Percentiles rank a stretch among this genome's conserved stretches.
Conservation (phyloP, 768 basidiomycete species). For the Harrya chromipes region DNA sequence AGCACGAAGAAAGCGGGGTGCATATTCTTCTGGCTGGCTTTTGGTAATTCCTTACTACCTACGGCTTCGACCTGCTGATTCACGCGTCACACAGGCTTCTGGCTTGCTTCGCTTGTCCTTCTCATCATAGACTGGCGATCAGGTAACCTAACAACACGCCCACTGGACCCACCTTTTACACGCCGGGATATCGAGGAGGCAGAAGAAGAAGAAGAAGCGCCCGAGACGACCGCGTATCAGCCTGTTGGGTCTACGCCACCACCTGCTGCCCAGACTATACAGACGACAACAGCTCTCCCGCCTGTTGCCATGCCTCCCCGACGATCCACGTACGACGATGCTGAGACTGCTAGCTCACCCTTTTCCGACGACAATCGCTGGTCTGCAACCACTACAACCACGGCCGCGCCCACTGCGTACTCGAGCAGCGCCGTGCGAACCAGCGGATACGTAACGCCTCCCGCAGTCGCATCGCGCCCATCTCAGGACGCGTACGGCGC, state of each 20-base stretch:
- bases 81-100: constrained; percentile 51
- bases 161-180: constrained; percentile 75
- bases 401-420: constrained; percentile 25
- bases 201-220: constrained; percentile 53
- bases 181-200: constrained; percentile 53
- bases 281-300: constrained; percentile 15
- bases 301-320: constrained; percentile 12
- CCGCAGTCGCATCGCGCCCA: constrained; percentile 44
- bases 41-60: constrained; percentile 43
- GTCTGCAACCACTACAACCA: constrained; percentile 31
- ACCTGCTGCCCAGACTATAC: constrained; percentile 32
- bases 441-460: constrained; percentile 31
- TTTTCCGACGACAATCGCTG: constrained; percentile 58
- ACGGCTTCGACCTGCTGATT: constrained; percentile 2
- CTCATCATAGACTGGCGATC: constrained; percentile 76
- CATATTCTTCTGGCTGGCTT: constrained; percentile 87
- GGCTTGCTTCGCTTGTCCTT: constrained; percentile 66
- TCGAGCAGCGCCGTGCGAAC: constrained; percentile 20
- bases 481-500: constrained; percentile 90
- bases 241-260: constrained; percentile 35
- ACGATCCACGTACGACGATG: constrained; percentile 24
- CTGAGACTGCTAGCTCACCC: constrained; percentile 29
- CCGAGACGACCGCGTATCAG: constrained; percentile 46
- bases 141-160: constrained; percentile 46
- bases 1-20: constrained; percentile 88